Evolutionary conservation across 2,329 filamentous ascomycete genomes (phyloP), one percentile per base, ranked within the genome.

Genomic region (Samsoniella hepiali): DNA sequence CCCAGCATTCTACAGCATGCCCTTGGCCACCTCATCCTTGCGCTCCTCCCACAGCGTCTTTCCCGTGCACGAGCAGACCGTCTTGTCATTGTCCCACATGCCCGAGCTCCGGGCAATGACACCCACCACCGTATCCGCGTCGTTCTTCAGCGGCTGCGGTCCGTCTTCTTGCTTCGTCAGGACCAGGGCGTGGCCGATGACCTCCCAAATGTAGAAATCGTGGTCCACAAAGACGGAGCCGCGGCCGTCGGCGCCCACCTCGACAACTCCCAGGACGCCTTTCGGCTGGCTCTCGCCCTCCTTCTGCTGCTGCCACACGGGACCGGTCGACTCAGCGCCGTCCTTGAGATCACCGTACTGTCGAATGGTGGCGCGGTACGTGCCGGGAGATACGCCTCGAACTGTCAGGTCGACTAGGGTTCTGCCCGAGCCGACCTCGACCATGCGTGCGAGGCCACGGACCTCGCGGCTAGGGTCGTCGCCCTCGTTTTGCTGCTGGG

Each of bases 51-150:
- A 99, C 11, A 99, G 86, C 63, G 93, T 98, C 86, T 98, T 98
- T 4, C 95, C 95, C 44, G 93, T 96, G 77, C 95, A 99, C 55
- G 93, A 97, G 76, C 95, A 99, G 6, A 99, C 94, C 53, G 91
- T 97, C 84, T 98, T 99, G 74, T 97, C 92, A 71, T 99, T 97
- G 75, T 97, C 94, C 95, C 95, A 99, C 66, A 97, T 90, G n/a
- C 95, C 95, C 17, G 95, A 94, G 76, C 93, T 97, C 73, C 95
- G 84, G 56, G 95, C 95, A 77, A 99, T 91, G 58, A 99, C 93
- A 9, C 95, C 95, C 2, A 97, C 91, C 58, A 97, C 81, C 27
- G 93, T 97, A 74, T 96, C 87, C 62, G 88, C 83, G 72, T 97
- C 91, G 69, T 97, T 93, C 70, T 82, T 82, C 69, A 88, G 78